Evolutionary conservation across 228 moss, liverwort and hornwort genomes (phyloP), one percentile per base, ranked within the genome.

Genomic region (Sphagnum magellanicum): DNA sequence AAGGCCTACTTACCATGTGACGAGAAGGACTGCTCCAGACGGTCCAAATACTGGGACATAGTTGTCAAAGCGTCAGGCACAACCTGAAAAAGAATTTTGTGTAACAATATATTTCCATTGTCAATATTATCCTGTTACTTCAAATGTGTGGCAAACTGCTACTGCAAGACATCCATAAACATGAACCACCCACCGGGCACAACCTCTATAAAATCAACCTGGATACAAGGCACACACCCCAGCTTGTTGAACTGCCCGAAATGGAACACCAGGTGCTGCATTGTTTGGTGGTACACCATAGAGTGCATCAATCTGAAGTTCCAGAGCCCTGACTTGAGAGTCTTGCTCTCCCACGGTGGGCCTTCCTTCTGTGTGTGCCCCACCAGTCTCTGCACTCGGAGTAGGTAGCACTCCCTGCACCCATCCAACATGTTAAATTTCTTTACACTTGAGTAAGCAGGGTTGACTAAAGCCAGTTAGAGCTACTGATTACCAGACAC

Each of bases 31-130:
- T 92, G 91, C 93, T 93, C 97, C 93, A 98, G 82, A 53, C 97
- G 93, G 78, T 98, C 97, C 93, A 98, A 72, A 88, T 98, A 98
- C 93, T 98, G 97, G 91, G 97, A 93, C 93, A 98, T 98, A 79
- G 97, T 98, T 98, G 97, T 90, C 93, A 98, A 98, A 93, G 97
- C 97, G 90, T 98, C 97, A 98, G 97, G 91, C 79, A 98, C 88
- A 87, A 97, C 97, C 97, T 97, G 97, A 90, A 84, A 96, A 83
- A 80, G 80, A 80, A 88, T 80, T 68, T 32, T 32, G 32, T 2
- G 32, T 32, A 32, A 32, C 32, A 3, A 32, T 32, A 32, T 32
- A 32, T 32, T 32, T 32, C 32, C 32, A 32, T 32, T 32, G 32
- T 32, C 32, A 32, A 32, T 32, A 3, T 32, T 2, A 32, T 32